Conservation (phyloP, 2,329 filamentous ascomycete genomes). For the Penicillium sp. region DNA sequence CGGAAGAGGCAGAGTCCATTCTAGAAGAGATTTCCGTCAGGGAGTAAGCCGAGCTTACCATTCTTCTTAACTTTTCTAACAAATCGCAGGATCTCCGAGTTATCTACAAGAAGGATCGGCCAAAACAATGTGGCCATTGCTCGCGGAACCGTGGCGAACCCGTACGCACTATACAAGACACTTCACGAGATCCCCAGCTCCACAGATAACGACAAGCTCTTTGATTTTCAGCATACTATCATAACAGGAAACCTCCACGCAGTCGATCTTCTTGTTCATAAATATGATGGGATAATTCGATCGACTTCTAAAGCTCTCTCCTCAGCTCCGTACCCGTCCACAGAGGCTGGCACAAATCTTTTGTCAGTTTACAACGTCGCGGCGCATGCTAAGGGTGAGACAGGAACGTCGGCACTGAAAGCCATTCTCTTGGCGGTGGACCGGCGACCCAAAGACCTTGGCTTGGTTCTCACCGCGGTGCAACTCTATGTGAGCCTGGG, state of each 20-base stretch:
- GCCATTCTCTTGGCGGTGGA: conserved; percentile 72
- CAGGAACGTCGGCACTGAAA: conserved; percentile 71
- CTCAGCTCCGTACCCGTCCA: conserved; percentile 54
- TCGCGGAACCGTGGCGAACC: conserved; percentile 55
- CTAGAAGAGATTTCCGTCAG: conserved; percentile 56
- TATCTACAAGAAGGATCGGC: conserved; percentile 64
- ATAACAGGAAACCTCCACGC: conserved; percentile 61
- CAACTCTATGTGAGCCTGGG: conserved; percentile 78
- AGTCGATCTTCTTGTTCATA: conserved; percentile 63
- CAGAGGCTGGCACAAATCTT: conserved; percentile 57
- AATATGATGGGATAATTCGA: conserved; percentile 62
- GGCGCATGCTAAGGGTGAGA: conserved; percentile 64
- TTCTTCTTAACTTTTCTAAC: conserved; percentile 8
- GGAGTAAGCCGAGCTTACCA: conserved; percentile 45
- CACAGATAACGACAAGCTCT: conserved; percentile 59
- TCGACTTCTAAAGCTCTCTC: conserved; percentile 59
- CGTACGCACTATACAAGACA: conserved; percentile 62
- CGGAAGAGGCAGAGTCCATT: conserved; percentile 60
- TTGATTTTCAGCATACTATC: conserved; percentile 61
- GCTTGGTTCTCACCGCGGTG: conserved; percentile 76
- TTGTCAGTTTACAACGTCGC: conserved; percentile 73
- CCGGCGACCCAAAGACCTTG: conserved; percentile 77
- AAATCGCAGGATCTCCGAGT: conserved; percentile 57
- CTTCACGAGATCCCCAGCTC: conserved; percentile 56
- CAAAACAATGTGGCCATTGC: conserved; percentile 62